Evolutionary conservation across 1,284 basidiomycete species (phyloP).

Genomic region (Cutaneotrichosporon cyanovorans): DNA sequence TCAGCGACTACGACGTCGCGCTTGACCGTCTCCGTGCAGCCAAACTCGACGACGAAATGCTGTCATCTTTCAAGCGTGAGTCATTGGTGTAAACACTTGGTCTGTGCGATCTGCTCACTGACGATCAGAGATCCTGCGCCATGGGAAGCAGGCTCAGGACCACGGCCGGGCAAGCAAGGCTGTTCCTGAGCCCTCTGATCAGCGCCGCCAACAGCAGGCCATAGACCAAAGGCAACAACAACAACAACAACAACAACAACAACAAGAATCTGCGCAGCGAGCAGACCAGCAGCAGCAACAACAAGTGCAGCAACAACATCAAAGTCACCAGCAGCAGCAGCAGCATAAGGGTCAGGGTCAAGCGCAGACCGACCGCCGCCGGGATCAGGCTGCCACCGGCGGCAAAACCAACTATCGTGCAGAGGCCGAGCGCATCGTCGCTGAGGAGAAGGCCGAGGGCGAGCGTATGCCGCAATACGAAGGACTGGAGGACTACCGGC

Average conservation of each 20-base stretch:
- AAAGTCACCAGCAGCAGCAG: conserved; percentile 8
- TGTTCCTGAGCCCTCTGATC: no score
- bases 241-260: background rate
- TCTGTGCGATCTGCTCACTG: no score
- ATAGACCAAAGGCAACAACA: background rate
- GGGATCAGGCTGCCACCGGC: background rate
- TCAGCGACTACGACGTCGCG: conserved; percentile 20
- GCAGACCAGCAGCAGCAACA: background rate
- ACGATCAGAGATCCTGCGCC: conserved; percentile 77
- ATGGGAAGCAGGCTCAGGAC: conserved; percentile 51
- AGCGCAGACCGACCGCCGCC: background rate
- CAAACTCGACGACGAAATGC: conserved; percentile 34
- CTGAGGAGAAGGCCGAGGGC: conserved; percentile 67
- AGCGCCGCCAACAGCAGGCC: no score
- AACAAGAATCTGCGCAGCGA: background rate
- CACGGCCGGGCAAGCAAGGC: background rate
- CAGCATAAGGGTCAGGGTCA: background rate
- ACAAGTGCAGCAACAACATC: background rate
- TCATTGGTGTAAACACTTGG: conserved; percentile 2
- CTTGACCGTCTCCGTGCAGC: conserved; percentile 26
- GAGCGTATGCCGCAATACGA: conserved; percentile 72
- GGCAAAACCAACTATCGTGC: conserved; percentile 46
- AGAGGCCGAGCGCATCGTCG: conserved; percentile 65
- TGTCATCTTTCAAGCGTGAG: conserved; percentile 44
- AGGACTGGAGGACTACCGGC: conserved; percentile 73